phyloP scores from a whole-genome alignment of 2,329 filamentous ascomycete genomes.

The Fusarium coicis region DNA sequence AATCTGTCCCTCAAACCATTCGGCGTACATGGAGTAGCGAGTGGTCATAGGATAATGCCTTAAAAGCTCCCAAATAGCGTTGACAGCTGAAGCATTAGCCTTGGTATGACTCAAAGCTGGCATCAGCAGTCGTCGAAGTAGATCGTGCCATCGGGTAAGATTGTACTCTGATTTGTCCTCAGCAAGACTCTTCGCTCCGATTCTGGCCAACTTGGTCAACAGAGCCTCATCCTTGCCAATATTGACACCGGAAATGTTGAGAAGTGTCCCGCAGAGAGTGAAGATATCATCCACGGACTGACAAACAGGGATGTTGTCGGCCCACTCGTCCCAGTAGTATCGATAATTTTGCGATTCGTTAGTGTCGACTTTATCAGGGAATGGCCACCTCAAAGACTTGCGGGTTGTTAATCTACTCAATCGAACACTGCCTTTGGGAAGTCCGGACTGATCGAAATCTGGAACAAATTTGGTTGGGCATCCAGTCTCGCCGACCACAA shows the following conservation, averaged over 20 bases:
- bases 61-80: constrained; percentile 87
- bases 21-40: constrained; percentile 89
- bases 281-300: constrained; percentile 93
- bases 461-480: constrained; percentile 59
- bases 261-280: constrained; percentile 81
- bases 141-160: constrained; percentile 80
- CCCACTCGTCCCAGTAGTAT: constrained; percentile 98
- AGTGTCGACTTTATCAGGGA: constrained; percentile 79
- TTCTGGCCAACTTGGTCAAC: constrained; percentile 83
- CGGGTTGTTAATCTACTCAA: constrained; percentile 68
- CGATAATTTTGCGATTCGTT: constrained; percentile 83
- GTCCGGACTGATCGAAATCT: constrained; percentile 71
- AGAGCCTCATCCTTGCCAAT: constrained; percentile 86
- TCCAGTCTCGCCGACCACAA: constrained; percentile 44
- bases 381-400: constrained; percentile 83
- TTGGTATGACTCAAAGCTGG: constrained; percentile 89
- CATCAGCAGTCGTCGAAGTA: constrained; percentile 85
- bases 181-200: constrained; percentile 79
- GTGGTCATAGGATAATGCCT: constrained; percentile 79
- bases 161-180: constrained; percentile 79
- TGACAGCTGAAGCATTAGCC: constrained; percentile 83
- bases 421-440: constrained; percentile 75
- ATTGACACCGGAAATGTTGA: constrained; percentile 87
- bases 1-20: constrained; percentile 87
- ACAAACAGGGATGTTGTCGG: constrained; percentile 91